A percentile compares a stretch with the other conserved stretches of the same genome.
phyloP scores from a whole-genome alignment of 1,284 basidiomycete genomes.

The Austropuccinia psidii region DNA sequence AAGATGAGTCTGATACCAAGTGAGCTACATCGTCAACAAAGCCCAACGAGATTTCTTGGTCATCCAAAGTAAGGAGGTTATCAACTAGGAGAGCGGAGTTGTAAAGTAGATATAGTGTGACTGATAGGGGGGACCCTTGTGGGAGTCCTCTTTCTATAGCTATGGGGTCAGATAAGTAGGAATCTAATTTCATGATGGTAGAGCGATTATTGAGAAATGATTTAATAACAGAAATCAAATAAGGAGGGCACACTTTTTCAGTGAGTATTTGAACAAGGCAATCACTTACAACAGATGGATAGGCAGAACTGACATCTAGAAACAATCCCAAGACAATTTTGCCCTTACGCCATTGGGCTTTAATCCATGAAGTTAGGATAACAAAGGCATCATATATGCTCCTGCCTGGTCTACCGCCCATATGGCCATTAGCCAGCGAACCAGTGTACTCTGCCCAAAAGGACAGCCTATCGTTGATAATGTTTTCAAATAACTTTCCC shows the following conservation, averaged over 20 bases:
- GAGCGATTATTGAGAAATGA: neutral
- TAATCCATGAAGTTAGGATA: neutral
- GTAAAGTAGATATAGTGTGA: conserved; percentile 2
- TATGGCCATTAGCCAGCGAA: neutral
- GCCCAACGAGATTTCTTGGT: neutral
- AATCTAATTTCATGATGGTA: neutral
- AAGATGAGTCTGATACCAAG: neutral
- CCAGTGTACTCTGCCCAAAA: neutral
- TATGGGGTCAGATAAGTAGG: neutral
- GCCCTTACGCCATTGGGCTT: neutral
- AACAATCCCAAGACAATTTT: neutral
- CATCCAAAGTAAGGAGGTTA: neutral
- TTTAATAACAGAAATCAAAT: neutral
- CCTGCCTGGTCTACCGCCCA: neutral
- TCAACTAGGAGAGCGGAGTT: neutral
- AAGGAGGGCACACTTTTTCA: neutral
- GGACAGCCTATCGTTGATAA: neutral
- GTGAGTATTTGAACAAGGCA: neutral
- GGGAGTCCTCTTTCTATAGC: neutral
- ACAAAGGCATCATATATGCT: neutral
- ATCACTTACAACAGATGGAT: conserved; percentile 2
- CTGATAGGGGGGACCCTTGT: conserved; percentile 14
- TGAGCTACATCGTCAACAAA: conserved; percentile 13
- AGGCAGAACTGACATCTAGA: conserved; percentile 6
- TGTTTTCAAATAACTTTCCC: conserved; percentile 18